Base-by-base conservation (phyloP, 371 early-diverging fungal species). In the Lichtheimia corymbifera region DNA sequence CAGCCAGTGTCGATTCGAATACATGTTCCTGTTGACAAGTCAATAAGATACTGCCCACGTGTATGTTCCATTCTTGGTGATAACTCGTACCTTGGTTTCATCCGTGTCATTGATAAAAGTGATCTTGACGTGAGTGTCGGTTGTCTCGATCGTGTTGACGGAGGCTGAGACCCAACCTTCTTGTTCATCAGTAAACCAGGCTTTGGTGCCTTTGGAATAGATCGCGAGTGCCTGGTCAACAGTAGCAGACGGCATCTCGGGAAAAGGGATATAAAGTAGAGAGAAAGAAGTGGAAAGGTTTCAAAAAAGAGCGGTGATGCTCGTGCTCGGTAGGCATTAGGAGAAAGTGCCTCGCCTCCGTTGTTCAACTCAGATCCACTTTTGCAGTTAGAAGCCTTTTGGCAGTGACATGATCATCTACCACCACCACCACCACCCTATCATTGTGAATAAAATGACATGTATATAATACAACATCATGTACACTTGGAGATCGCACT, bases 151-250 rank as follows among this genome's bases (percentile, higher is more conserved):
- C 6, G 84, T 70, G 28, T 68, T 59, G 52, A 93, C 67, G 15
- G 85, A 76, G 30, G 89, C 96, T 42, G 87, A 86, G 50, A 88
- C 83, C 94, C 94, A 97, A 47, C 94, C 95, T 51, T 91, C 90
- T 42, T 88, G 79, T 4, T 86, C 89, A 70, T 97, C 94, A 49
- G 87, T 76, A 68, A 96, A 92, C 95, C 96, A 97, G 45, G 93
- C 96, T 73, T 86, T 80, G 58, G 87, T 87, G 45, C 90, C 93
- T 59, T 82, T 73, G 53, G 83, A 77, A 74, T 88, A 90, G 13
- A 84, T 72, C 25, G 86, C 83, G 22, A 78, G 52, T 44, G 68
- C 63, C 58, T 65, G 66, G 22, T 49, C 58, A 25, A 64, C 22
- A 24, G 55, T 58, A 28, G 66, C 45, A 13, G 66, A 58, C 13